A percentile compares a stretch with the other conserved stretches of the same genome.
phyloP scores from a whole-genome alignment of 192 early-diverging fungal species.

The Backusella psychrophila region DNA sequence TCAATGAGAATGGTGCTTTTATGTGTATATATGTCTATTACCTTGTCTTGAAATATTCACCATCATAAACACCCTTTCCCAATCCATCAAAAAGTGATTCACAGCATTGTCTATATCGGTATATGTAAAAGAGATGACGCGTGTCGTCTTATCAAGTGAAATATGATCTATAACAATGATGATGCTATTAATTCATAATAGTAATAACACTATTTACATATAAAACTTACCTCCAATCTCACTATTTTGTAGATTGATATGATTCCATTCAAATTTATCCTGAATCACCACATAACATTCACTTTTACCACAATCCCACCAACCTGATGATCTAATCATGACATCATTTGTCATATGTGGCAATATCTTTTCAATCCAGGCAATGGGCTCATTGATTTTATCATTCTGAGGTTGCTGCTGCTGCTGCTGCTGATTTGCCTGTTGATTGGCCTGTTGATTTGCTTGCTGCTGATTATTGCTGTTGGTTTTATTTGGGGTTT shows the following conservation, averaged over 20 bases:
- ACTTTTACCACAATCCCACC: slow-evolving; percentile 29
- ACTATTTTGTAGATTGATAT: slow-evolving; percentile 13
- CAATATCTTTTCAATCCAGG: slow-evolving; percentile 24
- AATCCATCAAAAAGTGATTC: slow-evolving; percentile 32
- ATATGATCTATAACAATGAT: slow-evolving; percentile 32
- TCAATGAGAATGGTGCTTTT: background rate
- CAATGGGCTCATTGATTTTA: slow-evolving; percentile 15
- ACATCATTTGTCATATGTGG: slow-evolving; percentile 27
- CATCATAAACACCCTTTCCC: slow-evolving; percentile 42
- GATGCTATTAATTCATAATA: background rate
- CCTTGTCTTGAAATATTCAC: slow-evolving; percentile 32
- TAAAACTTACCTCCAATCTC: slow-evolving; percentile 16
- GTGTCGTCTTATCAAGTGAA: slow-evolving; percentile 25
- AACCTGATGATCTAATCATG: slow-evolving; percentile 29
- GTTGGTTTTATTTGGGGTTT: slow-evolving; percentile 1
- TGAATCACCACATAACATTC: slow-evolving; percentile 38
- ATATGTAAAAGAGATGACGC: slow-evolving; percentile 38
- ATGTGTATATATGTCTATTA: background rate
- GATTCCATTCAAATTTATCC: slow-evolving; percentile 23
- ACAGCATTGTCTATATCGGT: slow-evolving; percentile 31
- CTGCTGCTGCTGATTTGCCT: background rate
- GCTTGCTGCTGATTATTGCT: background rate
- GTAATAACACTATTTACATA: no score
- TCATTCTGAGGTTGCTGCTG: background rate
- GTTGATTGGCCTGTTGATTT: background rate